These are phyloP conservation scores for Cutaneotrichosporon cyanovorans DNA, from an alignment of 1,284 basidiomycete species.

Conservation along the genomic window DNA sequence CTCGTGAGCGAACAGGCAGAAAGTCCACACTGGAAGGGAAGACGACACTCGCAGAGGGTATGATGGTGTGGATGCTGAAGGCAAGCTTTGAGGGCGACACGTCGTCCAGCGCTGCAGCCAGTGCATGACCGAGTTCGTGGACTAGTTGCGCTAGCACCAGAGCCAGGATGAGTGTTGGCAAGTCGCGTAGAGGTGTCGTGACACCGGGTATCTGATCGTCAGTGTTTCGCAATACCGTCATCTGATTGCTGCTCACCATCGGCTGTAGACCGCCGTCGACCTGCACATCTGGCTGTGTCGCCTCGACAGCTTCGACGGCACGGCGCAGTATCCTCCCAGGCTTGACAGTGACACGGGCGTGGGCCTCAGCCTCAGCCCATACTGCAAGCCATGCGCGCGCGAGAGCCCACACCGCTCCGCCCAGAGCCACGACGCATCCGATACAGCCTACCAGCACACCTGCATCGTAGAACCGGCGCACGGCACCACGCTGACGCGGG, in stretches of 20 bases:
- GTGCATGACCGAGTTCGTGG: conserved; percentile 41
- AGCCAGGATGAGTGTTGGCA: conserved; percentile 35
- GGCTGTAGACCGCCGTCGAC: conserved; percentile 25
- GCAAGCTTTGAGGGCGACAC: conserved; percentile 26
- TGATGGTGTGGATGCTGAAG: conserved; percentile 25
- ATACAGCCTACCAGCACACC: conserved; percentile 10
- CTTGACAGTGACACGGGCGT: conserved; percentile 16
- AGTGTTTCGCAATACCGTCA: too few relatives aligned
- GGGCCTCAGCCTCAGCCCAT: conserved; percentile 25
- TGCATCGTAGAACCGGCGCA: conserved; percentile 20
- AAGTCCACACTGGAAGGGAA: conserved; percentile 32
- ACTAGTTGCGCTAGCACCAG: conserved; percentile 38
- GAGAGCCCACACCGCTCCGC: conserved; percentile 24
- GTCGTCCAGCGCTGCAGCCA: conserved; percentile 38
- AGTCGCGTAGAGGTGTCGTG: conserved; percentile 37
- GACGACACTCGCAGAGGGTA: conserved; percentile 36
- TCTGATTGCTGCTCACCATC: conserved; percentile 18
- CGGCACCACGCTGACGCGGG: background rate
- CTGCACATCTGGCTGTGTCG: background rate
- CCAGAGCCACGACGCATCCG: conserved; percentile 9
- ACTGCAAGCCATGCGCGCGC: conserved; percentile 25
- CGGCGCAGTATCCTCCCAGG: conserved; percentile 2
- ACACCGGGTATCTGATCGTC: conserved; percentile 39
- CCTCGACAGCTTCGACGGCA: background rate
- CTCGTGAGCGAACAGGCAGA: conserved; percentile 26